Evolutionary conservation across 176 grass and related monocot genomes (phyloP), one percentile per base, ranked within the genome.

Genomic region (Thalia dealbata): DNA sequence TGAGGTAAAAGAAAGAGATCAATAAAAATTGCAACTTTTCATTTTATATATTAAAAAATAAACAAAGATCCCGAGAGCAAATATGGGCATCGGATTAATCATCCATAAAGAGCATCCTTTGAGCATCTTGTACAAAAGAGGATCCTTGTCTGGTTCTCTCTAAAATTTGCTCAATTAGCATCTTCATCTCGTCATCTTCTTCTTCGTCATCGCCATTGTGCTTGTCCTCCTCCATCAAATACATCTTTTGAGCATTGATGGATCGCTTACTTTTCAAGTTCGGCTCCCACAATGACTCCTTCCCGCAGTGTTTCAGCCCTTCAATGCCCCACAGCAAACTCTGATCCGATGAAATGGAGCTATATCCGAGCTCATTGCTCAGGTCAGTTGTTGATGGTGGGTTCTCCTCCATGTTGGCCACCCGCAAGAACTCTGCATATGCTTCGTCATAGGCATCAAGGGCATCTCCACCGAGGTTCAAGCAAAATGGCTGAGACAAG

Each of bases 141-240:
- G 87, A 92, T 50, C 95, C 90, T 78, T 93, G 82, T 77, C 82
- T 93, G 58, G 89, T 92, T 86, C 83, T 86, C 81, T 97, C 95
- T 79, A 97, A 63, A 86, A 97, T 92, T 69, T 91, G 90, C 63
- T 92, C 77, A 70, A 97, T 90, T 52, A 97, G 79, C 65, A 84
- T 35, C 64, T 80, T 82, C 86, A 68, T 68, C 43, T 68, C 65
- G 12, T 44, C 65, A 0, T 67, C 64, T 11, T 85, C 85, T 48
- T 73, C 80, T 14, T 82, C 70, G 14, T 77, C 68, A 29, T 73
- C 64, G 30, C 73, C 73, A 71, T 84, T 69, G 0, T 64, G 64
- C 5, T 84, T 59, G 5, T 78, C 72, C 58, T 81, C 80, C 0
- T 60, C 52, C 4, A 68, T 76, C 19, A 23, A 28, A 14, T 81